These are phyloP conservation scores for Cyberlindnera maclurae DNA, from an alignment of 805 yeast species.

Conservation along the genomic window DNA sequence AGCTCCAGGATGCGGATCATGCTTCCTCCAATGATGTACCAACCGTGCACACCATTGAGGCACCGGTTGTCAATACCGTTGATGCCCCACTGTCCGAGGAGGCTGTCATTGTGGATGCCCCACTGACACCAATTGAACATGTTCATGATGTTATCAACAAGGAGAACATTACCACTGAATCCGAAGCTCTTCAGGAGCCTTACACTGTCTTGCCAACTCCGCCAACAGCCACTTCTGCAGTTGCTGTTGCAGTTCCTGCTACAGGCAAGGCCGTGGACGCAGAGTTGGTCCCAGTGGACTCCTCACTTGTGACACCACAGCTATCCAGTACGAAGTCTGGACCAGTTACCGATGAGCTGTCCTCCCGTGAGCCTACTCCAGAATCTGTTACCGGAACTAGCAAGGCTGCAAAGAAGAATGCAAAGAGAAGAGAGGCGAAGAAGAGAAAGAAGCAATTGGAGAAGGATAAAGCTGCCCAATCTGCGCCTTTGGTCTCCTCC, in stretches of 20 bases:
- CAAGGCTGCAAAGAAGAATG: conserved; percentile 18
- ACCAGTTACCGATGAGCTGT: conserved; percentile 4
- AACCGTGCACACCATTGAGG: conserved; percentile 1
- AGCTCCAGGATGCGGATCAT: not conserved
- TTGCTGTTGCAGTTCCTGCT: not conserved
- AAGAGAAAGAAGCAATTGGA: conserved; percentile 16
- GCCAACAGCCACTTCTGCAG: conserved; percentile 11
- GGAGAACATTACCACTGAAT: too few relatives aligned
- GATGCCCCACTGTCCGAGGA: conserved; percentile 1
- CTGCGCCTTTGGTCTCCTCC: not conserved
- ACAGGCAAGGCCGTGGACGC: conserved; percentile 1
- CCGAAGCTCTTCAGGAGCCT: not conserved
- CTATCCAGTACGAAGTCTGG: not conserved
- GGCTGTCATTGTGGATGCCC: not conserved
- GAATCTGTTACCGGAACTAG: conserved; percentile 6
- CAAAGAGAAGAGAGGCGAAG: conserved; percentile 18
- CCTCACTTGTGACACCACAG: conserved; percentile 1
- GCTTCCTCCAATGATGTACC: conserved; percentile 1
- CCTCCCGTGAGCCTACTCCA: conserved; percentile 14
- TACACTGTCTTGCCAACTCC: conserved; percentile 17
- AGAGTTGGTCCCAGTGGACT: conserved; percentile 1
- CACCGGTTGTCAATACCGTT: conserved; percentile 1
- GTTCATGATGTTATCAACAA: too few relatives aligned
- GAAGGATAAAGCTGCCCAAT: too few relatives aligned
- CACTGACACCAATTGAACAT: too few relatives aligned